Conservation (phyloP, 2,329 filamentous ascomycete genomes). For the Hyphodiscus sp. region DNA sequence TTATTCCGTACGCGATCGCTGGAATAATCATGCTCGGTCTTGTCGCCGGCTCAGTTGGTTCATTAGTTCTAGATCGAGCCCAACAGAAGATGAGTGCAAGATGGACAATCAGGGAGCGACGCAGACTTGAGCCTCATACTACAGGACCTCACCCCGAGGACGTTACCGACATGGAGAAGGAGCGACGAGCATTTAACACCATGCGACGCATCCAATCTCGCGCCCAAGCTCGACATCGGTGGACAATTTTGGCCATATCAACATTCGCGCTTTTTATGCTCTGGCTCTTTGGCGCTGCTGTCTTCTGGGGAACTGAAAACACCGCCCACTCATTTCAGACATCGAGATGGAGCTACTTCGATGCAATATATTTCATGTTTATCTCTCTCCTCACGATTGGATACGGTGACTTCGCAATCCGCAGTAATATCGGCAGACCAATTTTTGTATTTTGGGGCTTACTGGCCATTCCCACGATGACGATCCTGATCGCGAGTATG, state of each 20-base stretch:
- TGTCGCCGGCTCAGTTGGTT: constrained; percentile 73
- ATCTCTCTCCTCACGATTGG: constrained; percentile 78
- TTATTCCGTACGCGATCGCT: constrained; percentile 77
- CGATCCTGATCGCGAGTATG: constrained; percentile 76
- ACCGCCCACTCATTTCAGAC: constrained; percentile 31
- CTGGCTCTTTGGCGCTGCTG: constrained; percentile 72
- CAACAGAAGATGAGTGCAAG: constrained; percentile 47
- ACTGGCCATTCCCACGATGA: constrained; percentile 80
- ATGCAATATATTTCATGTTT: constrained; percentile 80
- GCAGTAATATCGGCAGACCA: constrained; percentile 68
- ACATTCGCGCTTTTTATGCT: constrained; percentile 61
- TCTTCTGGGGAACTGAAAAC: constrained; percentile 55
- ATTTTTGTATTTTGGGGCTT: constrained; percentile 92
- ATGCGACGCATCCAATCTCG: constrained; percentile 74
- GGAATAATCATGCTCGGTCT: constrained; percentile 82
- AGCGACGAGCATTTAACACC: constrained; percentile 59
- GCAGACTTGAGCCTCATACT: constrained; percentile 44
- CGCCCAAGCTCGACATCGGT: constrained; percentile 60
- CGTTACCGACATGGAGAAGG: neutral
- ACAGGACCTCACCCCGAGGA: neutral
- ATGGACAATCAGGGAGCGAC: constrained; percentile 53
- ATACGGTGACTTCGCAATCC: constrained; percentile 73
- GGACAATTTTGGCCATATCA: constrained; percentile 67
- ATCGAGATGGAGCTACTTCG: constrained; percentile 62
- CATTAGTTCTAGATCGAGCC: constrained; percentile 52